These are phyloP conservation scores for Neohortaea acidophila DNA, from an alignment of 495 filamentous ascomycete genomes.

Conservation along the genomic window DNA sequence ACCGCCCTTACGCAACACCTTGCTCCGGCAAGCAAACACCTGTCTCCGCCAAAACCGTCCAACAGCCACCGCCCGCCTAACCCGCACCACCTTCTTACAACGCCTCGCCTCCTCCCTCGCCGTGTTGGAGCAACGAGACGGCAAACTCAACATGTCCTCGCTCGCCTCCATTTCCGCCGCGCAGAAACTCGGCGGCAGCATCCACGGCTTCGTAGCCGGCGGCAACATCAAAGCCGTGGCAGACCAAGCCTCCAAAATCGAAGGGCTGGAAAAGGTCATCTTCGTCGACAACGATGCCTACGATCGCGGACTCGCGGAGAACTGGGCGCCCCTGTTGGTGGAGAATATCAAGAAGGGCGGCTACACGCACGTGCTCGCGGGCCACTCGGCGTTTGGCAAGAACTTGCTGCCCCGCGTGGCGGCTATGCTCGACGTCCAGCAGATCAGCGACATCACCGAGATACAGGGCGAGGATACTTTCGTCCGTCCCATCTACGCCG, in stretches of 20 bases:
- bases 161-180: constrained; percentile 78
- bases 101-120: constrained; percentile 78
- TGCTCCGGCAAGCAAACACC: constrained; percentile 24
- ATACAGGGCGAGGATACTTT: constrained; percentile 91
- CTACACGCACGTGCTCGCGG: constrained; percentile 79
- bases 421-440: constrained; percentile 83
- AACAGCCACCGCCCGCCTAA: constrained; percentile 6
- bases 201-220: constrained; percentile 84
- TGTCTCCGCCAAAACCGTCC: constrained; percentile 20
- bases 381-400: constrained; percentile 94
- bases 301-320: constrained; percentile 89
- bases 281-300: constrained; percentile 78
- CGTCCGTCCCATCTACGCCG: constrained; percentile 91
- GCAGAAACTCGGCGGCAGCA: constrained; percentile 64
- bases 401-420: constrained; percentile 86
- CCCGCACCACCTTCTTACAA: constrained; percentile 33
- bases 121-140: constrained; percentile 83
- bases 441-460: constrained; percentile 76
- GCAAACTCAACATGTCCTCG: constrained; percentile 67
- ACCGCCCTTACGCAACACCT: constrained; percentile 18
- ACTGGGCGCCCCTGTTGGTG: constrained; percentile 78
- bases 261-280: constrained; percentile 81
- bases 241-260: constrained; percentile 73
- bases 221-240: constrained; percentile 63
- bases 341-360: constrained; percentile 91